Conservation (phyloP, 805 yeast genomes). For the Saccharomycopsis malanga region DNA sequence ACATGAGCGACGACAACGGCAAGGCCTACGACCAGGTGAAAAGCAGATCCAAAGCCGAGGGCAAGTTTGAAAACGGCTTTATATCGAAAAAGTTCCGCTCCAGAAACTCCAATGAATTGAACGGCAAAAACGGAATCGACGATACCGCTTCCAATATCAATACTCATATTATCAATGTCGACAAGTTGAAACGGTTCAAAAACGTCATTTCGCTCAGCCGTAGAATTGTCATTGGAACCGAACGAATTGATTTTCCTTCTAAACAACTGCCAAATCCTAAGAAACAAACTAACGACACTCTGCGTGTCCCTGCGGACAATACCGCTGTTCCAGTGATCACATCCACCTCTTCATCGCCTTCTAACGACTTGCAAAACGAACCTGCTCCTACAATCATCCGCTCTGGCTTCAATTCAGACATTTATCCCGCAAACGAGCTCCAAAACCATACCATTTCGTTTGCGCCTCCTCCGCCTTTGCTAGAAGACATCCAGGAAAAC, state of each 20-base stretch:
- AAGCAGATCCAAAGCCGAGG: background rate
- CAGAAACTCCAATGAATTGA: background rate
- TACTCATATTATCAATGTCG: constrained; percentile 62
- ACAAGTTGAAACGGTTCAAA: constrained; percentile 62
- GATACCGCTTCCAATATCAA: background rate
- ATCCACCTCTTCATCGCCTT: background rate
- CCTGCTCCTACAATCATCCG: background rate
- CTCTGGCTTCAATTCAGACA: background rate
- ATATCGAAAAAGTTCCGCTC: background rate
- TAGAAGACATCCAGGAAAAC: background rate
- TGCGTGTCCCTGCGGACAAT: background rate
- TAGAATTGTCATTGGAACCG: constrained; percentile 77
- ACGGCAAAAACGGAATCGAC: background rate
- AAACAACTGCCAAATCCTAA: background rate
- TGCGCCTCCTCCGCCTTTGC: constrained; percentile 3
- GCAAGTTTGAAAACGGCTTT: background rate
- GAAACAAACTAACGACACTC: background rate
- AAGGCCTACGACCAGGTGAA: background rate
- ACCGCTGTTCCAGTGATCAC: background rate
- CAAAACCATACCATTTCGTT: constrained; percentile 4
- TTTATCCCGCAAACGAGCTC: background rate
- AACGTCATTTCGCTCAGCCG: constrained; percentile 78
- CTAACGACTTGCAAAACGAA: background rate
- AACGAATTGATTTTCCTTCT: constrained; percentile 30
- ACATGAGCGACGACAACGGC: background rate